phyloP scores from a whole-genome alignment of 2,329 filamentous ascomycete species.

The Talaromyces sp. region DNA sequence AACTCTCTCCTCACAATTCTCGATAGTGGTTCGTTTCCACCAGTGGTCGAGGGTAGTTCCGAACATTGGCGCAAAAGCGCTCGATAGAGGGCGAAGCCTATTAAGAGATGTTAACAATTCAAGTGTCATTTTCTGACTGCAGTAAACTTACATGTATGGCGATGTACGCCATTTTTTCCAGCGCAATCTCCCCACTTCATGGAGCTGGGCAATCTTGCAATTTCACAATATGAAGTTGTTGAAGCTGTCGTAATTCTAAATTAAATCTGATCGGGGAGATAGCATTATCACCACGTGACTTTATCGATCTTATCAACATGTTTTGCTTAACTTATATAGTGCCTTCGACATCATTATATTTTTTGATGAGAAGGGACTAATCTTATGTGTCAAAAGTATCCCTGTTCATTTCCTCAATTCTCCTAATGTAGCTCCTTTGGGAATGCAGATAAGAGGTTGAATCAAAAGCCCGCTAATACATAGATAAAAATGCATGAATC shows the following conservation, averaged over 20 bases:
- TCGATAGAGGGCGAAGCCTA: constrained; percentile 48
- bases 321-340: background rate
- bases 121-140: background rate
- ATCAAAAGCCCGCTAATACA: constrained; percentile 32
- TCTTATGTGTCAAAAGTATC: background rate
- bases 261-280: constrained; percentile 6
- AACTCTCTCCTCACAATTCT: constrained; percentile 39
- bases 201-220: constrained; percentile 18
- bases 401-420: constrained; percentile 13
- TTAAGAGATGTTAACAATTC: background rate
- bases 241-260: background rate
- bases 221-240: background rate
- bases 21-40: constrained; percentile 29
- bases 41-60: constrained; percentile 28
- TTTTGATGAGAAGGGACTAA: background rate
- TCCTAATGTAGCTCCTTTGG: background rate
- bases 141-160: constrained; percentile 44
- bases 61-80: constrained; percentile 46
- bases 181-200: constrained; percentile 19
- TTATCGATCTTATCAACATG: background rate
- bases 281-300: constrained; percentile 21
- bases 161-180: constrained; percentile 34
- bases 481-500: constrained; percentile 36
- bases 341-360: background rate
- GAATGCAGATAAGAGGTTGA: constrained; percentile 16